Base-by-base conservation (phyloP, 129 eudicot species). In the Scalesia atractyloides region DNA sequence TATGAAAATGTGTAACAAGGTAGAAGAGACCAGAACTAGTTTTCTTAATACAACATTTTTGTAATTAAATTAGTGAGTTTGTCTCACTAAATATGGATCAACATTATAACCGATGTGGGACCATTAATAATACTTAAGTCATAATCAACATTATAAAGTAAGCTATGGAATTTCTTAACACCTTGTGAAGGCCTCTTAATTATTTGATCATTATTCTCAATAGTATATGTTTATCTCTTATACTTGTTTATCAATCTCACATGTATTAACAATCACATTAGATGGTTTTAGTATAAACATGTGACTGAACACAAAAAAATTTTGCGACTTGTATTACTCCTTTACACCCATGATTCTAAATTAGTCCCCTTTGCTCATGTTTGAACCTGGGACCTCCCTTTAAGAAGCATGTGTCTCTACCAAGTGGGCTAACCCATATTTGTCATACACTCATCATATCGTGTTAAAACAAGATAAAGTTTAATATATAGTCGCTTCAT, bases 41-140 rank as follows among this genome's bases (percentile, higher is more conserved):
- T 24, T 24, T 24, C 26, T 24, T 24, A 24, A 24, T 24, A 24
- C 33, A 26, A 26, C 3, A 2, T 30, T 30, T 30, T 30, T 30
- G 34, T 30, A 4, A 30, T 30, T 4, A 30, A 30, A 30, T 30
- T 30, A 30, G 4, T 30, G 34, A 30, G 34, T 30, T 30, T 41
- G 46, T 62, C 67, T 30, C 20, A 62, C 67, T 62, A 22, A 41
- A 6, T 41, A 7, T 41, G 46, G 46, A 41, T 7, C 0, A 41
- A 41, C 46, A 62, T 34, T 8, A 33, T 62, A 30, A 9, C 5
- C 6, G 24, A 33, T n/a, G 20, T 62, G 67, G 67, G 67, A 62
- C 67, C 67, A 62, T 62, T 36, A 62, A 62, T 34, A 5, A 5
- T 62, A 16, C 24, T 34, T 62, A 14, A 62, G 67, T 62, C 67